Evolutionary conservation across 441 rosid genomes (phyloP).

Genomic region (Euphorbia schlechtendalii): DNA sequence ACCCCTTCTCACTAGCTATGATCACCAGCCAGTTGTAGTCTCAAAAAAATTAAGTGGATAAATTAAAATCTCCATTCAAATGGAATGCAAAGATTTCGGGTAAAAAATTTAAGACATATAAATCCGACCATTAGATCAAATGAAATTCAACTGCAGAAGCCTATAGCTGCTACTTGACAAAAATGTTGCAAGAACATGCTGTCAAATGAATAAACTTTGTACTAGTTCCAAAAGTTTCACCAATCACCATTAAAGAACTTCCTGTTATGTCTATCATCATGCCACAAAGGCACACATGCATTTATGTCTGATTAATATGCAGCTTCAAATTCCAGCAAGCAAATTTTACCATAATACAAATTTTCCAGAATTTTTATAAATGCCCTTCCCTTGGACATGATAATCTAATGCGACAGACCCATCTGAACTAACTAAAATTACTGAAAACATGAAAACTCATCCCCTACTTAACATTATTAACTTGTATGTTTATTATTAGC

Average conservation of each 20-base stretch:
- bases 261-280: neutral
- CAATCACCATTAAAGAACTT: neutral
- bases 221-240: neutral
- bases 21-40: neutral
- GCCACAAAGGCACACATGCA: neutral
- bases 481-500: neutral
- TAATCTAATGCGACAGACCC: neutral
- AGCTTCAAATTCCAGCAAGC: neutral
- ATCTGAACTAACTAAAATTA: neutral
- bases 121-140: neutral
- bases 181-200: neutral
- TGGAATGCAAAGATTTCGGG: neutral
- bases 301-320: neutral
- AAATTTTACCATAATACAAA: neutral
- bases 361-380: neutral
- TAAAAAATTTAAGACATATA: neutral
- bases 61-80: neutral
- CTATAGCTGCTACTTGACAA: neutral
- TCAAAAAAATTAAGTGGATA: neutral
- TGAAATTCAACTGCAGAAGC: neutral
- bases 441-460: neutral
- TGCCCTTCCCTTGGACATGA: neutral
- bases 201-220: neutral
- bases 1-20: neutral
- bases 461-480: neutral